These are phyloP conservation scores for Cenchrus fungigraminus DNA, from an alignment of 176 grass and related monocot species.

Conservation along the genomic window DNA sequence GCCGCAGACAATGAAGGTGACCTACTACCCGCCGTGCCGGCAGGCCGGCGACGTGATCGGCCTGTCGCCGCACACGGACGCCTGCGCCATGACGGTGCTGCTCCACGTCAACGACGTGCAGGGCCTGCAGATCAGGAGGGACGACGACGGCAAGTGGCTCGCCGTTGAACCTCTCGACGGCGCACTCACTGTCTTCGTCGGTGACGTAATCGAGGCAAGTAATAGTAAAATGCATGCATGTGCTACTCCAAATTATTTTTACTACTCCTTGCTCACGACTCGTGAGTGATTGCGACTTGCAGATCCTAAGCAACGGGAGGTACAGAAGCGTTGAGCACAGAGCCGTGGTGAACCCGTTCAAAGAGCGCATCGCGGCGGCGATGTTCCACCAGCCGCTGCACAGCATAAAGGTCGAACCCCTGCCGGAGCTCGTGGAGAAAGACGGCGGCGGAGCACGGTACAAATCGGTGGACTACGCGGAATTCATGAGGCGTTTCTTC, in stretches of 20 bases:
- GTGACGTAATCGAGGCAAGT: slow-evolving; percentile 52
- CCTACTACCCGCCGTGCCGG: slow-evolving; percentile 58
- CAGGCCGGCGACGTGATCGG: slow-evolving; percentile 51
- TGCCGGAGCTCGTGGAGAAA: slow-evolving; percentile 32
- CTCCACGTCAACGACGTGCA: slow-evolving; percentile 55
- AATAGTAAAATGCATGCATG: background rate
- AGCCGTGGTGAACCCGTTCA: slow-evolving; percentile 34
- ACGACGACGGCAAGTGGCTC: slow-evolving; percentile 38
- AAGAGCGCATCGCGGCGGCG: slow-evolving; percentile 44
- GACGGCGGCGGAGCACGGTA: background rate
- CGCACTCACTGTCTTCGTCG: slow-evolving; percentile 50
- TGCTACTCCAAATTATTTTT: too few relatives aligned
- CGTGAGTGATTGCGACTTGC: background rate
- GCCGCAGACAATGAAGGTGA: slow-evolving; percentile 56
- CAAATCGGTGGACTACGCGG: slow-evolving; percentile 9
- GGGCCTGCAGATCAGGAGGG: slow-evolving; percentile 56
- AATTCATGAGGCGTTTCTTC: slow-evolving; percentile 24
- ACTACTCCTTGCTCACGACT: background rate
- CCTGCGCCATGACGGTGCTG: slow-evolving; percentile 44
- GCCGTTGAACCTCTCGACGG: slow-evolving; percentile 48
- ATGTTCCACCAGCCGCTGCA: slow-evolving; percentile 40
- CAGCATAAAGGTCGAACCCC: slow-evolving; percentile 31
- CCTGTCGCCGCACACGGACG: slow-evolving; percentile 65
- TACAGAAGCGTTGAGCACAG: slow-evolving; percentile 56
- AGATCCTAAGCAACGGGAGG: slow-evolving; percentile 50